phyloP scores from a whole-genome alignment of 2,329 filamentous ascomycete genomes.

The Sarocladium kiliense region DNA sequence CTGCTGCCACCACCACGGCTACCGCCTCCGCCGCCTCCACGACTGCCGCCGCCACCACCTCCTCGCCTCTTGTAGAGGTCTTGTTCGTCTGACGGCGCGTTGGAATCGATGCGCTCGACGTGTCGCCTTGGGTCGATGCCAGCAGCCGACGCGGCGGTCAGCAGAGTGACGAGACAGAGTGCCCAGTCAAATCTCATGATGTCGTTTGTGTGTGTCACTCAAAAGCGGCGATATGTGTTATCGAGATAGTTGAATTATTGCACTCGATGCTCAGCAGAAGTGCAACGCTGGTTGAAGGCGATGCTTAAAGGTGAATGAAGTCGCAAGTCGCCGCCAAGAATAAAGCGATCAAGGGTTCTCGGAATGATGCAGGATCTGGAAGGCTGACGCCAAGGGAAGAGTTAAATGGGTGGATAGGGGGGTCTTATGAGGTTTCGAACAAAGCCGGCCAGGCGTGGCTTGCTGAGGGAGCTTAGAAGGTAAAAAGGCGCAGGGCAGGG shows the following conservation, averaged over 20 bases:
- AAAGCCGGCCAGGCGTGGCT: neutral
- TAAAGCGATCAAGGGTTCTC: slow-evolving; percentile 6
- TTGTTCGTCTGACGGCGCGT: slow-evolving; percentile 24
- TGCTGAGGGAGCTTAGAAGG: neutral
- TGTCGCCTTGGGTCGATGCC: slow-evolving; percentile 18
- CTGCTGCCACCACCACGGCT: slow-evolving; percentile 16
- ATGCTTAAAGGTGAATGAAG: neutral
- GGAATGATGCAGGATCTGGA: slow-evolving; percentile 5
- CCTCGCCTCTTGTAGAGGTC: slow-evolving; percentile 57
- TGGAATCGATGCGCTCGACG: slow-evolving; percentile 19
- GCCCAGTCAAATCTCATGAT: slow-evolving; percentile 27
- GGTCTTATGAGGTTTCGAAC: neutral
- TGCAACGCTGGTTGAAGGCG: neutral
- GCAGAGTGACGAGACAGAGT: slow-evolving; percentile 23
- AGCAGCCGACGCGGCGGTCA: slow-evolving; percentile 21
- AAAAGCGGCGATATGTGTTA: neutral
- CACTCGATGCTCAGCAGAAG: neutral
- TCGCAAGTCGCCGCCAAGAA: slow-evolving; percentile 1
- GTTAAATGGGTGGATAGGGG: neutral
- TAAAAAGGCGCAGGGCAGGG: neutral
- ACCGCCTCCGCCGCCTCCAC: slow-evolving; percentile 17
- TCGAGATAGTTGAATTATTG: neutral
- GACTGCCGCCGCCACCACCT: slow-evolving; percentile 41
- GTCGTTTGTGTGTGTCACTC: slow-evolving; percentile 6
- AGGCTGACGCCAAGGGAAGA: neutral